A percentile compares a stretch with the other conserved stretches of the same genome.
phyloP scores from a whole-genome alignment of 2,329 filamentous ascomycete species.

The Cladosporium sp. region DNA sequence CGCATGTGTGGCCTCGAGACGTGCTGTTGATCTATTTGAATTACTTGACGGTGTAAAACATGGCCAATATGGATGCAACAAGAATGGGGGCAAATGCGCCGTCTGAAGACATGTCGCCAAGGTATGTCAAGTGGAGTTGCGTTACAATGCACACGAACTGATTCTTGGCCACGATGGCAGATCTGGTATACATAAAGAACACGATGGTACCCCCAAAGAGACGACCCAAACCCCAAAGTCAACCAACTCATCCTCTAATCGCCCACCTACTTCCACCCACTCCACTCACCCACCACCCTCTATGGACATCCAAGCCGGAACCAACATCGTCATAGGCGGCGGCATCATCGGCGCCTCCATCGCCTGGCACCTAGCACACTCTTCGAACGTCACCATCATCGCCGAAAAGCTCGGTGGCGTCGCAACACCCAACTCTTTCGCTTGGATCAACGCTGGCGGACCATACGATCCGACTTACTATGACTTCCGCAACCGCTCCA shows the following conservation, averaged over 20 bases:
- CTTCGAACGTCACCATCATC: conserved; percentile 10
- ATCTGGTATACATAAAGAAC: not conserved
- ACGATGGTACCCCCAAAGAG: not conserved
- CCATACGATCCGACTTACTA: not conserved
- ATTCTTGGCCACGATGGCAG: not conserved
- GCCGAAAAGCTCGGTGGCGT: conserved; percentile 11
- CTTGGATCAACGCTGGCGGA: conserved; percentile 8
- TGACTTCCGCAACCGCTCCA: conserved; percentile 15
- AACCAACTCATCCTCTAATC: not conserved
- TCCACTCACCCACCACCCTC: not conserved
- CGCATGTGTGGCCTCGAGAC: not conserved
- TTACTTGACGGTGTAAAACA: not conserved
- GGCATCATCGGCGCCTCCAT: conserved; percentile 10
- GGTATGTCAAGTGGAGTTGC: conserved; percentile 1
- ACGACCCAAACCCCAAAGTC: not conserved
- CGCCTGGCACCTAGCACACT: conserved; percentile 11
- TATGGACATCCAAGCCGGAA: not conserved
- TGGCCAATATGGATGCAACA: not conserved
- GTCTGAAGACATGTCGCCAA: not conserved
- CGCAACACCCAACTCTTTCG: conserved; percentile 13
- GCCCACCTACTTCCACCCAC: too few species aligned
- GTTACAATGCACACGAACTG: not conserved
- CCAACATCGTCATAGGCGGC: conserved; percentile 13
- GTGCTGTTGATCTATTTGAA: not conserved
- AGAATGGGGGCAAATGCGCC: not conserved